Conservation (phyloP, 225 moss, liverwort and hornwort species). For the Polytrichum commune region DNA sequence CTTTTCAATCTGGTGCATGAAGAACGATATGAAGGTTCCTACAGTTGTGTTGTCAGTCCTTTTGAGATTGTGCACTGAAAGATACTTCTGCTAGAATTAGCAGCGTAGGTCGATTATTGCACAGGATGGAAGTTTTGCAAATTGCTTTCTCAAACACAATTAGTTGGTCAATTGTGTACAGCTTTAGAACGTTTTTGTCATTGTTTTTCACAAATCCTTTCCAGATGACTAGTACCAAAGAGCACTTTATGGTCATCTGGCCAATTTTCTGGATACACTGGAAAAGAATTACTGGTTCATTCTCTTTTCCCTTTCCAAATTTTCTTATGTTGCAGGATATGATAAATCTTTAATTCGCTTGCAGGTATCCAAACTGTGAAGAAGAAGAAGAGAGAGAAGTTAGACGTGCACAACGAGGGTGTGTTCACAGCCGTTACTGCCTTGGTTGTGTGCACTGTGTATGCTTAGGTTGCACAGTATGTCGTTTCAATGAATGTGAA, state of each 20-base stretch:
- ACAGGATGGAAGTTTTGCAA: background rate
- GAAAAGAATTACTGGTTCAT: background rate
- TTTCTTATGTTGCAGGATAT: background rate
- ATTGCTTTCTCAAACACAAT: background rate
- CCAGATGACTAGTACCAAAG: background rate
- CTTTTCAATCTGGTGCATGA: background rate
- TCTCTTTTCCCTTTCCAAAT: background rate
- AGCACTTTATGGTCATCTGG: background rate
- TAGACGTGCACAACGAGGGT: slow-evolving; percentile 7
- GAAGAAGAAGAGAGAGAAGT: slow-evolving; percentile 15
- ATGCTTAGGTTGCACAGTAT: slow-evolving; percentile 3
- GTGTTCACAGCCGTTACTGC: slow-evolving; percentile 5
- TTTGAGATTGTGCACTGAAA: background rate
- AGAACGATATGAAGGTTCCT: background rate
- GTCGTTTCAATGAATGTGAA: background rate
- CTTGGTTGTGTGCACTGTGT: slow-evolving; percentile 5
- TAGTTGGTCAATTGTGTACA: background rate
- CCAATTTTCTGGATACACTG: background rate
- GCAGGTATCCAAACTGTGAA: slow-evolving; percentile 15
- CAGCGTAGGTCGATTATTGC: background rate
- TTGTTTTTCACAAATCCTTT: background rate
- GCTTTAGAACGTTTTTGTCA: background rate
- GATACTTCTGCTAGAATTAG: background rate
- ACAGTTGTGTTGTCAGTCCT: background rate
- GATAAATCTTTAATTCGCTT: background rate